Evolutionary conservation across 2,329 filamentous ascomycete genomes (phyloP), one percentile per base, ranked within the genome.

Genomic region (Helicocarpus griseus): DNA sequence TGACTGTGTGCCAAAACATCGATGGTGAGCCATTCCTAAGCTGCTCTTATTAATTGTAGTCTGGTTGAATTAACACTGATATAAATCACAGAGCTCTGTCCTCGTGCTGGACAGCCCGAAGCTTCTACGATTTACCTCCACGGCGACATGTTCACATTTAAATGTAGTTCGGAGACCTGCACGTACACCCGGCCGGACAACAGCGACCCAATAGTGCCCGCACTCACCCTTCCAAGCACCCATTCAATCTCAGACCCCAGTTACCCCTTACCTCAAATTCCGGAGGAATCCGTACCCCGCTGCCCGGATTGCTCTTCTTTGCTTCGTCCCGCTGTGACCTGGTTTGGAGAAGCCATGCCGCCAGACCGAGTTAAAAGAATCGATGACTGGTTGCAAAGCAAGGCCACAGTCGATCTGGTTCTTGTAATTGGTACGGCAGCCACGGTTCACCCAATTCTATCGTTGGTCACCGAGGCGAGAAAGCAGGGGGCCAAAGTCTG

Each of bases 1-100:
- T 49, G 47, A 49, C 47, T 11, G 33, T 49, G 22, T 39, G 47
- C 40, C 47, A 40, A 22, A 49, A 49, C 33, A 40, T 40, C 29
- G 47, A 49, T 21, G 35, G 47, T 31, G 19, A 40, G 47, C 19
- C 13, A 36, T 36, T 36, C 31, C 29, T 17, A 39, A n/a, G n/a
- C 13, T 13, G 7, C 2, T 22, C 31, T 14, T 8, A 17, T 5
- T 17, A n/a, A 5, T 11, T 17, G 11, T 11, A 26, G 21, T 45
- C 9, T 35, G 2, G 8, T 13, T n/a, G 31, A 1, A 24, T 46
- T 36, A 24, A 47, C 21, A 24, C 8, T 24, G 17, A 39, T 14
- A 36, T 4, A 36, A 36, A 17, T 22, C 22, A 8, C 21, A 49
- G 35, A 26, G 5, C 47, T 49, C 8, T 49, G 22, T 26, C 47